Evolutionary conservation across 2,329 filamentous ascomycete species (phyloP).

Genomic region (Aphanocladium album): DNA sequence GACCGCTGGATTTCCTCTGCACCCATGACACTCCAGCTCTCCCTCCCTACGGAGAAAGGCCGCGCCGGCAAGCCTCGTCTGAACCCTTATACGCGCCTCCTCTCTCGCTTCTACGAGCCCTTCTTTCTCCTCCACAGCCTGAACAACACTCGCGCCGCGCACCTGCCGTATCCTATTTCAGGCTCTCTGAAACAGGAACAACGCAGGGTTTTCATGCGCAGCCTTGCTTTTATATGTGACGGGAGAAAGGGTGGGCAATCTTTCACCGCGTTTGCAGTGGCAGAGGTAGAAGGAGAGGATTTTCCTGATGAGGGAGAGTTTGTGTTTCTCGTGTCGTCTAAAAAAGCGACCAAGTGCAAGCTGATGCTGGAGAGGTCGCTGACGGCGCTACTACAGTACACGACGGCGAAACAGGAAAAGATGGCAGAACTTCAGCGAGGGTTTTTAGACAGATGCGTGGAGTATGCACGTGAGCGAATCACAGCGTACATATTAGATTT

Average conservation of each 20-base stretch:
- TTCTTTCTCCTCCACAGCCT: neutral
- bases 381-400: neutral
- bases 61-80: neutral
- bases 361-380: neutral
- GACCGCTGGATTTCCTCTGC: neutral
- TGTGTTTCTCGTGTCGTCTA: neutral
- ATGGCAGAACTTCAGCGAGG: neutral
- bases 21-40: neutral
- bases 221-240: neutral
- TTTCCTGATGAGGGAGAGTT: neutral
- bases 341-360: neutral
- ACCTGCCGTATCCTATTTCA: neutral
- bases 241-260: neutral
- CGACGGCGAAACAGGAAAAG: neutral
- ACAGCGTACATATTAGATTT: neutral
- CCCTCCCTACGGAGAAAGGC: neutral
- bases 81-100: neutral
- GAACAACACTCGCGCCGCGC: neutral
- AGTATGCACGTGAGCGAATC: neutral
- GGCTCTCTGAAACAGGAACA: neutral
- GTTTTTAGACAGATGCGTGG: neutral
- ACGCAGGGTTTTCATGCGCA: neutral
- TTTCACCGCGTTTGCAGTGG: neutral
- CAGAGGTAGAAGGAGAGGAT: neutral
- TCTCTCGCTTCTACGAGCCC: conserved; percentile 2